A percentile compares a stretch with the other conserved stretches of the same genome.
These are phyloP conservation scores for Salix purpurea DNA, from an alignment of 345 rosid species.

Conservation along the genomic window DNA sequence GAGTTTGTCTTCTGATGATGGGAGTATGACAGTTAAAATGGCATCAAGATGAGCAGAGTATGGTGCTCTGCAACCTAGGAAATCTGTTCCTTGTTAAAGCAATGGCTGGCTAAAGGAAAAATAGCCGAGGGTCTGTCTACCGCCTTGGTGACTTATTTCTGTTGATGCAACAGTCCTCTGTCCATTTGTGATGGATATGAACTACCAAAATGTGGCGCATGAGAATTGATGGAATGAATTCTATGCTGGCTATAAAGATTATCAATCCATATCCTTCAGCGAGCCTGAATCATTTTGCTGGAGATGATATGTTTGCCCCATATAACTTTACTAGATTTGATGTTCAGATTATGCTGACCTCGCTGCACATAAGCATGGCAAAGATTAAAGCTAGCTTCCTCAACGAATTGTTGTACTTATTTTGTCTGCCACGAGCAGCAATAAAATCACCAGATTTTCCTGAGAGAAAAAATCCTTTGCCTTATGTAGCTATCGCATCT, in stretches of 20 bases:
- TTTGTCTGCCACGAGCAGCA: neutral
- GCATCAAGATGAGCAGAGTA: constrained; percentile 1
- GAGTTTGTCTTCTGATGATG: neutral
- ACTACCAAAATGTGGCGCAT: neutral
- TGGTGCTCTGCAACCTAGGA: neutral
- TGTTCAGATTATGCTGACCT: neutral
- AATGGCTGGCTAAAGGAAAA: neutral
- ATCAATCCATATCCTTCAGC: neutral
- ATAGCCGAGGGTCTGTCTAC: neutral
- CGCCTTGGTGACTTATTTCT: neutral
- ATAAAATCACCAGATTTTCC: neutral
- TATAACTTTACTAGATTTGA: neutral
- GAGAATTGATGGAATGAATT: neutral
- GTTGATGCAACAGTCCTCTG: neutral
- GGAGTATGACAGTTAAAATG: neutral
- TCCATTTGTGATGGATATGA: neutral
- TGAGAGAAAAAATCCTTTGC: neutral
- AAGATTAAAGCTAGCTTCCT: neutral
- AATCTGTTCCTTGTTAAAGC: neutral
- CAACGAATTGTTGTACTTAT: neutral
- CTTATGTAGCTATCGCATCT: neutral
- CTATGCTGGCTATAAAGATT: neutral
- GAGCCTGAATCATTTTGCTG: neutral
- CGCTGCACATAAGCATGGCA: neutral
- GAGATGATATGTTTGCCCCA: neutral